Percentiles rank a stretch among this genome's conserved stretches.
Evolutionary conservation across 2,329 filamentous ascomycete species (phyloP).

Genomic region (Scytalidium sp.): DNA sequence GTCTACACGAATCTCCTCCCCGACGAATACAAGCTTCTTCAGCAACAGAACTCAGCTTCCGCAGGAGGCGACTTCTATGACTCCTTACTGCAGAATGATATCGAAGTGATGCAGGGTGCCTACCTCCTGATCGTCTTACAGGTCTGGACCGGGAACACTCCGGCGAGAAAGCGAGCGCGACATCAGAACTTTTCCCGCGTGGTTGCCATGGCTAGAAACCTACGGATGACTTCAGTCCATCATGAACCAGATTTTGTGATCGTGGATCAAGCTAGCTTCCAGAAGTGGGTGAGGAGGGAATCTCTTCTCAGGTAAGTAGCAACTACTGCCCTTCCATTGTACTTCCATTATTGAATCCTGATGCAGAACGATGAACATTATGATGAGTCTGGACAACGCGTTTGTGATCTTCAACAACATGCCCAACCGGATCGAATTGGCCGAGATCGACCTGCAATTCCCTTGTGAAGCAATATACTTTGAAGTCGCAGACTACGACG

Average conservation of each 20-base stretch:
- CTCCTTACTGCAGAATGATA: neutral
- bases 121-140: slow-evolving; percentile 29
- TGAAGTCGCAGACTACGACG: slow-evolving; percentile 19
- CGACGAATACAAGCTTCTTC: neutral
- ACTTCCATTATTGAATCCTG: too few species aligned
- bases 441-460: slow-evolving; percentile 26
- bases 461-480: slow-evolving; percentile 25
- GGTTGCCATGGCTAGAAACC: slow-evolving; percentile 23
- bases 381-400: slow-evolving; percentile 26
- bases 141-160: slow-evolving; percentile 26
- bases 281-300: slow-evolving; percentile 24
- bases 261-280: slow-evolving; percentile 21
- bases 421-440: slow-evolving; percentile 25
- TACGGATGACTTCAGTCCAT: slow-evolving; percentile 21
- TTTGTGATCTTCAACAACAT: slow-evolving; percentile 31
- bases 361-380: slow-evolving; percentile 18
- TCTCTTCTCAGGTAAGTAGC: slow-evolving; percentile 22
- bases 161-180: slow-evolving; percentile 23
- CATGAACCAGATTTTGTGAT: slow-evolving; percentile 21
- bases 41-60: neutral
- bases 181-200: slow-evolving; percentile 25
- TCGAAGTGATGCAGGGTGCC: slow-evolving; percentile 28
- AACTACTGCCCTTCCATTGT: too few species aligned
- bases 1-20: slow-evolving; percentile 16
- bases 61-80: neutral